Base-by-base conservation (phyloP, 148 eudicot genomes). In the Rhododendron molle region DNA sequence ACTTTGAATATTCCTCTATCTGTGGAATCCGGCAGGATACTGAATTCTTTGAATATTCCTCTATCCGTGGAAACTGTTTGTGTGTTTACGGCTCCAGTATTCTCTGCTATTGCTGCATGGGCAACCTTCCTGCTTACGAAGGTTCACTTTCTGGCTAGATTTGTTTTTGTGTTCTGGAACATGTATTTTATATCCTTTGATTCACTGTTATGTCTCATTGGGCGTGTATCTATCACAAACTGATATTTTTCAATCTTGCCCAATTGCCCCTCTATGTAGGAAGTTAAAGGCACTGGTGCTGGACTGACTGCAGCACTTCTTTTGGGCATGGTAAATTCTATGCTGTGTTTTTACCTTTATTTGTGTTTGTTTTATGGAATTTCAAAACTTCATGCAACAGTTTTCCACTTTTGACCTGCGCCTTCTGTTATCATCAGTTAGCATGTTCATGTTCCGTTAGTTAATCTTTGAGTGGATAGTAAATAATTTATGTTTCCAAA, bases 21-120 rank as follows among this genome's bases (percentile, higher is more conserved):
- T 12, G 98, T 97, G 89, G 99, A 97, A 93, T 81, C 30, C 76
- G 83, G 86, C 96, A 97, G 99, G 98, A 72, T 93, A 82, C 83
- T 95, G 83, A 88, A 95, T 84, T 91, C 98, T 79, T 86, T 97
- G 87, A 97, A 95, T 90, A 94, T 97, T 87, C 99, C 99, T 87
- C 91, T 97, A 50, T 94, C 99, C 7, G 98, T 97, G 88, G 99
- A 97, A 93, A 97, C 99, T 86, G 99, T 97, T 74, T 97, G 99
- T 89, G 99, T 97, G 81, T 97, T 97, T 81, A 97, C 99, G 72
- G 99, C 99, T 58, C 99, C 99, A 44, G 83, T 95, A 82, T 97
- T 97, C 88, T 95, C 98, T 32, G 98, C 99, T 83, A 83, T 85
- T 92, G 99, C 99, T 87, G 90, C 99, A 83, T 97, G 99, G 99